These are phyloP conservation scores for Clarireedia paspali DNA, from an alignment of 2,329 filamentous ascomycete species.

Conservation along the genomic window DNA sequence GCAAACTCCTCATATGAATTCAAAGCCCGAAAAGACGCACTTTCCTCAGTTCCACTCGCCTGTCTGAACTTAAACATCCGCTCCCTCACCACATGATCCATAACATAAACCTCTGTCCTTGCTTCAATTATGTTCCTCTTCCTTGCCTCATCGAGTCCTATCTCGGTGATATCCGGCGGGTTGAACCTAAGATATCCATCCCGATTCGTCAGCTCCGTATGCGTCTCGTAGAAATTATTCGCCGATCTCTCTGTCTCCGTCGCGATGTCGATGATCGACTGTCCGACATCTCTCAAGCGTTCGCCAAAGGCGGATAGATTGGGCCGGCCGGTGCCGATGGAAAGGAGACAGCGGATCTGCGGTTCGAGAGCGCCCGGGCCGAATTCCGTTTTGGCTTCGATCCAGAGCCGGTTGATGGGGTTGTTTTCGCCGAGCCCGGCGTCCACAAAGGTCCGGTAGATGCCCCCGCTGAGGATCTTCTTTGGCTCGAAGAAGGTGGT, in stretches of 20 bases:
- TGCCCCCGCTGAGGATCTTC: background rate
- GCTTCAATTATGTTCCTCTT: conserved; percentile 27
- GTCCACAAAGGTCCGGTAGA: background rate
- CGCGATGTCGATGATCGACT: conserved; percentile 13
- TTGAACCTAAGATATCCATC: background rate
- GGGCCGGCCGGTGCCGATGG: conserved; percentile 34
- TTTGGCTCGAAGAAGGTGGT: background rate
- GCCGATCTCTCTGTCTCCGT: background rate
- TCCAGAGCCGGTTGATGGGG: background rate
- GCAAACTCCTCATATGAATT: background rate
- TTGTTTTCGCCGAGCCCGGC: background rate
- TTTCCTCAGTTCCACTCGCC: background rate
- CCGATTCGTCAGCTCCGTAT: background rate
- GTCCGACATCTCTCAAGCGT: conserved; percentile 24
- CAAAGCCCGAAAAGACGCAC: background rate
- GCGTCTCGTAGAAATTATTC: background rate
- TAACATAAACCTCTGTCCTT: background rate
- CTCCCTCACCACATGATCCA: background rate
- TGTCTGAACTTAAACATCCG: background rate
- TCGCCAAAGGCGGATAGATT: conserved; percentile 25
- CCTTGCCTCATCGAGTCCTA: conserved; percentile 10
- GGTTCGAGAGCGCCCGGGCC: conserved; percentile 23
- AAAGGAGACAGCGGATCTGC: conserved; percentile 32
- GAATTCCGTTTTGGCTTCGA: conserved; percentile 25
- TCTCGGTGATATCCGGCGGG: background rate